Conservation (phyloP, 2,329 filamentous ascomycete genomes). For the Sclerotinia sclerotiorum region DNA sequence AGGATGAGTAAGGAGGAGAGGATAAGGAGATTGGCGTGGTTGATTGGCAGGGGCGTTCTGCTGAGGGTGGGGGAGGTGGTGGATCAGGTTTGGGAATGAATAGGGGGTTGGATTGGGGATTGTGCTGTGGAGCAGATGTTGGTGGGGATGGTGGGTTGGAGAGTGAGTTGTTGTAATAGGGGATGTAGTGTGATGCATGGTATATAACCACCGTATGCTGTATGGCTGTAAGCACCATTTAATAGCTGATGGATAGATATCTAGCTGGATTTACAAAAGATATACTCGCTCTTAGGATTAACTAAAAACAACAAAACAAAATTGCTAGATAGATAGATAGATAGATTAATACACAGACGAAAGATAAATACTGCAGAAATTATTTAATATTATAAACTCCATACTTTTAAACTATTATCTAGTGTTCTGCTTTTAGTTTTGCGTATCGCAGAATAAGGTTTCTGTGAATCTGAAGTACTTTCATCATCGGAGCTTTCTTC, state of each 20-base stretch:
- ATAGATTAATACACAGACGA: neutral
- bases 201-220: neutral
- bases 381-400: constrained; percentile 43
- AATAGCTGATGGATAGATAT: neutral
- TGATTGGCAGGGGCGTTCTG: constrained; percentile 56
- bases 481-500: constrained; percentile 21
- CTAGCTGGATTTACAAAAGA: neutral
- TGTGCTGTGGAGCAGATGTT: too few relatives aligned
- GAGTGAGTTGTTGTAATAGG: too few relatives aligned
- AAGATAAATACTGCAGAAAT: neutral
- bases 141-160: too few relatives aligned
- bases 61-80: constrained; percentile 51
- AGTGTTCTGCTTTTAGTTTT: constrained; percentile 17
- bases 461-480: neutral
- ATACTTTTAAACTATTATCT: constrained; percentile 50
- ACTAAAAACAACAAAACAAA: neutral
- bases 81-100: constrained; percentile 45
- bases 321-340: neutral
- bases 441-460: constrained; percentile 7
- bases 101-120: neutral
- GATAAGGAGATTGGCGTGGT: constrained; percentile 48
- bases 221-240: neutral
- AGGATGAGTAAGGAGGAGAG: constrained; percentile 55
- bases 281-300: neutral
- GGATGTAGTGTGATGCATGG: neutral